Evolutionary conservation across 139 green algal species (phyloP).

Genomic region (Chlamydomonas urium): DNA sequence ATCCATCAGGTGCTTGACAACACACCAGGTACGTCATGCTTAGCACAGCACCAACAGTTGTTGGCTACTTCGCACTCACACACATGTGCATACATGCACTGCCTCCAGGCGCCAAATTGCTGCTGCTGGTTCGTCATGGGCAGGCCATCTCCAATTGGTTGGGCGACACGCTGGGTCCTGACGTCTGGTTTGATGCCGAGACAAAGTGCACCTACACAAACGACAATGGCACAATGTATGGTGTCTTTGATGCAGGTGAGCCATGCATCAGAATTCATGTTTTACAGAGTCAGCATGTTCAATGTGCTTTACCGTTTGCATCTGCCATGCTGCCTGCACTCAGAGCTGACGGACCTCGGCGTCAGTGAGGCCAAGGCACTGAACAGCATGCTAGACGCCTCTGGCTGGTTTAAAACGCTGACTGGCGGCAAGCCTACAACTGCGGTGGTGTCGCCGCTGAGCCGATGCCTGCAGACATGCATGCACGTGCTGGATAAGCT

Average conservation of each 20-base stretch:
- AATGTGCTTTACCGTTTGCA: too few relatives aligned
- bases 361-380: constrained; percentile 42
- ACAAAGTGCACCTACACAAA: constrained; percentile 53
- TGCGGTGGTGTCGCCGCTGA: constrained; percentile 49
- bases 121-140: constrained; percentile 59
- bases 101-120: constrained; percentile 51
- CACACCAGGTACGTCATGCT: constrained; percentile 11
- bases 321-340: not conserved
- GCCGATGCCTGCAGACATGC: constrained; percentile 55
- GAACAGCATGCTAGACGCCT: constrained; percentile 44
- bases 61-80: not conserved
- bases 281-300: too few relatives aligned
- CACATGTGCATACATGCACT: not conserved
- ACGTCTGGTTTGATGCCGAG: constrained; percentile 55
- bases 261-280: too few relatives aligned
- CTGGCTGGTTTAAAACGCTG: constrained; percentile 44
- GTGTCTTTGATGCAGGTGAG: constrained; percentile 63
- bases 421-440: constrained; percentile 29
- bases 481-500: constrained; percentile 23
- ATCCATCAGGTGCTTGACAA: constrained; percentile 32
- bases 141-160: constrained; percentile 62
- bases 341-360: constrained; percentile 56
- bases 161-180: constrained; percentile 51
- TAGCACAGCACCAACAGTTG: not conserved
- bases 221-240: constrained; percentile 37